These are phyloP conservation scores for Phytopythium litorale DNA, from an alignment of 352 stramenopile genomes.

Conservation along the genomic window DNA sequence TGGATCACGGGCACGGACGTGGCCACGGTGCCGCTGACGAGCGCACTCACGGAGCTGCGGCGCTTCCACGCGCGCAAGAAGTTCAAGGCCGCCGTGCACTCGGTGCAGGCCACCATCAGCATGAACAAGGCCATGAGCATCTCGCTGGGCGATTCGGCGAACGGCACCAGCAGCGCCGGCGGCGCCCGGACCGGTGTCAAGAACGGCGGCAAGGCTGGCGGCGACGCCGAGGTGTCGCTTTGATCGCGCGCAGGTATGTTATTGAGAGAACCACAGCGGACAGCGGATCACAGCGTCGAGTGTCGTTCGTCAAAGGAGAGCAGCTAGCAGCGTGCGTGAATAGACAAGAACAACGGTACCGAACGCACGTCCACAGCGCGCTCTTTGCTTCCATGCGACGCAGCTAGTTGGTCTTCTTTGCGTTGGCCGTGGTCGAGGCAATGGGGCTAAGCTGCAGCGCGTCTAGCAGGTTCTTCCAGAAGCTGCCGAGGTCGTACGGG, in stretches of 20 bases:
- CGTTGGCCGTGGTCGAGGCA: not conserved
- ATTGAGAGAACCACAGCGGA: slow-evolving; percentile 4
- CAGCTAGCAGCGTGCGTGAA: slow-evolving; percentile 1
- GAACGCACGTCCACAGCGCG: not conserved
- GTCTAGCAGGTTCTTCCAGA: slow-evolving; percentile 58
- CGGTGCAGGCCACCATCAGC: slow-evolving; percentile 73
- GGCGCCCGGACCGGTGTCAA: not conserved
- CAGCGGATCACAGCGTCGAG: not conserved
- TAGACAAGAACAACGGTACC: slow-evolving; percentile 3
- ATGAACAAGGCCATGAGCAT: slow-evolving; percentile 72
- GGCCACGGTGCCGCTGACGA: slow-evolving; percentile 68
- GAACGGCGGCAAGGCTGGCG: slow-evolving; percentile 6
- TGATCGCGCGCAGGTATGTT: slow-evolving; percentile 10
- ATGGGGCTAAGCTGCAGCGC: slow-evolving; percentile 28
- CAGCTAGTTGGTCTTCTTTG: slow-evolving; percentile 28
- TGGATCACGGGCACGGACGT: slow-evolving; percentile 76
- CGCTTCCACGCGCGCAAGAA: slow-evolving; percentile 81
- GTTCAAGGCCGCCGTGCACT: slow-evolving; percentile 81
- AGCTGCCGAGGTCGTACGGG: slow-evolving; percentile 62
- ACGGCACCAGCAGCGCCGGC: slow-evolving; percentile 2
- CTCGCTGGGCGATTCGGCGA: slow-evolving; percentile 15
- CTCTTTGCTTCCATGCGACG: not conserved
- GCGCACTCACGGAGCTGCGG: slow-evolving; percentile 68
- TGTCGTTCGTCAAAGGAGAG: slow-evolving; percentile 6
- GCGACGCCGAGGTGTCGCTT: slow-evolving; percentile 22